Evolutionary conservation across 192 early-diverging fungal species (phyloP).

Genomic region (Umbelopsis ramanniana): DNA sequence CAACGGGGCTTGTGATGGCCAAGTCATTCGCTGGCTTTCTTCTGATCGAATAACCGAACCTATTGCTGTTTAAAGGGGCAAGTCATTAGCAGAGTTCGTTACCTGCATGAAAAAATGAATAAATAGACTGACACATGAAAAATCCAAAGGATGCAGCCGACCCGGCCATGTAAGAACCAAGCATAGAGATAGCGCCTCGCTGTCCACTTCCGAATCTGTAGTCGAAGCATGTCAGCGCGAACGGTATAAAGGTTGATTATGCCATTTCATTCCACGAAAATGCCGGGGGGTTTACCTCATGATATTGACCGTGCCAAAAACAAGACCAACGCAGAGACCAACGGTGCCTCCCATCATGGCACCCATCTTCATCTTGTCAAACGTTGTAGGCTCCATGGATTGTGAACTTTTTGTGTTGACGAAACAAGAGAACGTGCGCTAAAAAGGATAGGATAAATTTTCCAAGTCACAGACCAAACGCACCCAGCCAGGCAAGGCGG

Average conservation of each 20-base stretch:
- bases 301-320: constrained; percentile 57
- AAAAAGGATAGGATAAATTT: neutral
- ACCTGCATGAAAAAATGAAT: neutral
- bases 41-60: constrained; percentile 60
- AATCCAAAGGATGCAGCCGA: constrained; percentile 84
- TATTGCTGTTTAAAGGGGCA: constrained; percentile 35
- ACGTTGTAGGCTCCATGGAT: constrained; percentile 54
- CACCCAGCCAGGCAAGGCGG: no score
- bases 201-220: constrained; percentile 71
- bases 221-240: neutral
- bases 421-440: neutral
- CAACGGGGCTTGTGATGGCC: constrained; percentile 20
- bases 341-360: constrained; percentile 68
- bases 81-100: neutral
- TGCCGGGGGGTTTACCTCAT: constrained; percentile 44
- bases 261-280: neutral
- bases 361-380: constrained; percentile 66
- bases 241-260: neutral
- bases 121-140: constrained; percentile 65
- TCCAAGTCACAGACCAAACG: no score
- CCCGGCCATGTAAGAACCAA: constrained; percentile 75
- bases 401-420: neutral
- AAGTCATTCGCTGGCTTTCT: constrained; percentile 34
- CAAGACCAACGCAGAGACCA: constrained; percentile 64
- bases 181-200: constrained; percentile 68